phyloP scores from a whole-genome alignment of 768 basidiomycete genomes.

The Amanita rimosa region DNA sequence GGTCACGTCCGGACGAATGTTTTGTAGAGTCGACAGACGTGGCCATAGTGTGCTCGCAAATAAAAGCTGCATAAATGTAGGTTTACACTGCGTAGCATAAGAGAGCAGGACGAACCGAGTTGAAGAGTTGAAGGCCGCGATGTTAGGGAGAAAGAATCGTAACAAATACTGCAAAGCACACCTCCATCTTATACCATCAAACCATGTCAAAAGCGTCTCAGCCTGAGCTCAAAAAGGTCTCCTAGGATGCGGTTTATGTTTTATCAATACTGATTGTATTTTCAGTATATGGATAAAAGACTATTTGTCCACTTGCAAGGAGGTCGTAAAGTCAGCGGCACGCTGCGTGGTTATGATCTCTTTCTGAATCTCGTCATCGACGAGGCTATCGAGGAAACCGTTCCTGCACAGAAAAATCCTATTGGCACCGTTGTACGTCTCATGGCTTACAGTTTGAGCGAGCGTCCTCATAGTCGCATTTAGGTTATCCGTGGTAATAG shows the following conservation, averaged over 20 bases:
- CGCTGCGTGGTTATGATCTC: slow-evolving; percentile 93
- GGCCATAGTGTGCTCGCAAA: slow-evolving; percentile 24
- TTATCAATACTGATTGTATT: slow-evolving; percentile 4
- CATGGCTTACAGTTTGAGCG: slow-evolving; percentile 4
- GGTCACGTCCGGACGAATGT: slow-evolving; percentile 14
- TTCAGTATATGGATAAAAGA: slow-evolving; percentile 97
- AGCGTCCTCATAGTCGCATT: slow-evolving; percentile 4
- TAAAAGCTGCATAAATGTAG: background rate
- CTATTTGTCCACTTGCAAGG: slow-evolving; percentile 91
- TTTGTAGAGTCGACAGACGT: slow-evolving; percentile 22
- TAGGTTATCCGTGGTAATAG: slow-evolving; percentile 97
- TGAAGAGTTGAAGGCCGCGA: background rate
- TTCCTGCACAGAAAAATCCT: slow-evolving; percentile 79
- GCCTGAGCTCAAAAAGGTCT: slow-evolving; percentile 97
- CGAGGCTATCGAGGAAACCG: slow-evolving; percentile 86
- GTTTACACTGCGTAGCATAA: background rate
- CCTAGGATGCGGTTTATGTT: slow-evolving; percentile 1
- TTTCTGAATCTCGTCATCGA: slow-evolving; percentile 98
- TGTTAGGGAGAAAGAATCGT: background rate
- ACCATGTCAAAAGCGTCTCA: slow-evolving; percentile 89
- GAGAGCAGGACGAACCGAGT: background rate
- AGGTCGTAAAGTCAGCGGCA: slow-evolving; percentile 92
- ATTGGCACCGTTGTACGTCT: slow-evolving; percentile 83
- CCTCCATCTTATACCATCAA: slow-evolving; percentile 18
- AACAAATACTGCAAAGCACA: slow-evolving; percentile 12